Evolutionary conservation across 1,284 basidiomycete species (phyloP).

Genomic region (Fomitiporia mediterranea): DNA sequence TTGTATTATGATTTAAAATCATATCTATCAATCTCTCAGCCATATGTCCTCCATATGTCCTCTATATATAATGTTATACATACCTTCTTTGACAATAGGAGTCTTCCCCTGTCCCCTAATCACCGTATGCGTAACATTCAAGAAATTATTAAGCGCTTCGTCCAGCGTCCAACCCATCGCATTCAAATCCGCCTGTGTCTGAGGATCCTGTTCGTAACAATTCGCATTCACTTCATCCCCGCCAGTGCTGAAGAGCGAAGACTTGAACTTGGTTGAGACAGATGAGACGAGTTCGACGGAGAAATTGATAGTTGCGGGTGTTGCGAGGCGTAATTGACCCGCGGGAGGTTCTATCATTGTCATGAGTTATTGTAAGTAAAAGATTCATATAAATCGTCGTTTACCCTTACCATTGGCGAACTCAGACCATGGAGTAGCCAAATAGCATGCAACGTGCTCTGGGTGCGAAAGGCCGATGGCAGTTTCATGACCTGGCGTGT

Average conservation of each 20-base stretch:
- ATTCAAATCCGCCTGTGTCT: constrained; percentile 28
- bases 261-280: constrained; percentile 25
- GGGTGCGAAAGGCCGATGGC: constrained; percentile 36
- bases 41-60: not conserved
- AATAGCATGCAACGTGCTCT: constrained; percentile 39
- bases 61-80: not conserved
- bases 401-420: constrained; percentile 32
- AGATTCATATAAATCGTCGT: not conserved
- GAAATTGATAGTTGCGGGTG: constrained; percentile 30
- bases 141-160: constrained; percentile 37
- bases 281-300: constrained; percentile 30
- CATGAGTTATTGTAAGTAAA: not conserved
- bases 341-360: constrained; percentile 38
- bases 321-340: constrained; percentile 43
- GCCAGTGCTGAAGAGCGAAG: constrained; percentile 41
- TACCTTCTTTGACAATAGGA: constrained; percentile 45
- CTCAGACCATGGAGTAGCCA: constrained; percentile 30
- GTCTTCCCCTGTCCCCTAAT: constrained; percentile 34
- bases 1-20: constrained; percentile 30
- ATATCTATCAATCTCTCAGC: constrained; percentile 25
- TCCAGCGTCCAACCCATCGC: constrained; percentile 29
- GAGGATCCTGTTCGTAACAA: constrained; percentile 37
- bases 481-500: constrained; percentile 47
- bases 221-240: constrained; percentile 46
- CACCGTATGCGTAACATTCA: constrained; percentile 33